phyloP scores from a whole-genome alignment of 805 yeast genomes.

The Candida saitoana region DNA sequence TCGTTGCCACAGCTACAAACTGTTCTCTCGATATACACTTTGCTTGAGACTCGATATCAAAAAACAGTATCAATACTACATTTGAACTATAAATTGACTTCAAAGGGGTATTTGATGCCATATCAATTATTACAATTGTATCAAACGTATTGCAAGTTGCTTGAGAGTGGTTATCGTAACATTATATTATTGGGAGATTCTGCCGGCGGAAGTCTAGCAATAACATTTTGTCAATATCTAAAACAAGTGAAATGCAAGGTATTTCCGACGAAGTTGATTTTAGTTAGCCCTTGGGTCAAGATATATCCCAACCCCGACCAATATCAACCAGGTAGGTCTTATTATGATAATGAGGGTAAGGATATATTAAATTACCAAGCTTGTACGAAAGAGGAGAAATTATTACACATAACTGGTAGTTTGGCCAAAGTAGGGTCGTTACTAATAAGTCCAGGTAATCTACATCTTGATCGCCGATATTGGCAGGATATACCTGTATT shows the following conservation, averaged over 20 bases:
- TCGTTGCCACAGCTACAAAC: conserved; percentile 25
- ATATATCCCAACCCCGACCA: conserved; percentile 23
- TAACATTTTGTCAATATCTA: conserved; percentile 5
- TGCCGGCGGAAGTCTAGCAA: conserved; percentile 28
- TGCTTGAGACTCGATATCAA: conserved; percentile 18
- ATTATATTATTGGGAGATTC: conserved; percentile 39
- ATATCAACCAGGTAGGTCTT: conserved; percentile 26
- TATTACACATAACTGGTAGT: conserved; percentile 15
- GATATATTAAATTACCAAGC: conserved; percentile 13
- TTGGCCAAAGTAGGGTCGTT: conserved; percentile 19
- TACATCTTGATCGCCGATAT: conserved; percentile 8
- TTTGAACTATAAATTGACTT: conserved; percentile 27
- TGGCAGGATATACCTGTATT: not conserved
- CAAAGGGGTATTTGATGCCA: conserved; percentile 27
- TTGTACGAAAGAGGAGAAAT: conserved; percentile 2
- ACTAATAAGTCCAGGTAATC: conserved; percentile 20
- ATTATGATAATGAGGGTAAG: conserved; percentile 18
- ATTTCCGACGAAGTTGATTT: conserved; percentile 24
- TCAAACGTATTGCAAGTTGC: conserved; percentile 18
- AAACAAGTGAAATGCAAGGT: conserved; percentile 16
- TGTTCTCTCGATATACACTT: conserved; percentile 20
- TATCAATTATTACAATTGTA: conserved; percentile 28
- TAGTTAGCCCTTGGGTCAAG: conserved; percentile 35
- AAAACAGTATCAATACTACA: conserved; percentile 19
- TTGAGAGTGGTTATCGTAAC: conserved; percentile 20